Evolutionary conservation across 2,329 filamentous ascomycete genomes (phyloP).

Genomic region (Fusarium solani-melongenae): DNA sequence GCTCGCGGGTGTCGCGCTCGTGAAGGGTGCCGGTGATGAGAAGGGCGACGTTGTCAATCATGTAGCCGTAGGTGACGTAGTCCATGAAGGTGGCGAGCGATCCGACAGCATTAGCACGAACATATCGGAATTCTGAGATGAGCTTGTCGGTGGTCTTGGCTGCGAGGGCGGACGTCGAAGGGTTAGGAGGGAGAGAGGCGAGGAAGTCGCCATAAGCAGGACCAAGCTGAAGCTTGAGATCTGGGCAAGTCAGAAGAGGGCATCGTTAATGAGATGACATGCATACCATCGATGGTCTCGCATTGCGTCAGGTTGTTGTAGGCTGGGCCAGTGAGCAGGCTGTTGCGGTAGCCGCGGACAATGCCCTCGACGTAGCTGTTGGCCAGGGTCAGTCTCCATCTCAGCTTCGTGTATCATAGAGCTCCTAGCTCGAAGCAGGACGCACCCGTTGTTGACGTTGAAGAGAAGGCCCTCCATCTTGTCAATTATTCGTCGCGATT

Average conservation of each 20-base stretch:
- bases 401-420: conserved; percentile 22
- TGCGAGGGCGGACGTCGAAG: conserved; percentile 93
- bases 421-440: conserved; percentile 23
- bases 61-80: conserved; percentile 98
- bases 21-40: conserved; percentile 98
- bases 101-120: conserved; percentile 92
- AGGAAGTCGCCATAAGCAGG: conserved; percentile 98
- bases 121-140: conserved; percentile 95
- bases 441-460: conserved; percentile 92
- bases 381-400: conserved; percentile 45
- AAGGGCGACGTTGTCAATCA: conserved; percentile 99
- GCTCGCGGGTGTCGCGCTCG: conserved; percentile 94
- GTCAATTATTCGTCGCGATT: conserved; percentile 14
- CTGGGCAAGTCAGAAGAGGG: conserved; percentile 58
- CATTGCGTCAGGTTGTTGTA: conserved; percentile 98
- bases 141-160: conserved; percentile 98
- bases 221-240: conserved; percentile 96
- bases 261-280: neutral
- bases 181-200: conserved; percentile 91
- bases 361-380: conserved; percentile 95
- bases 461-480: conserved; percentile 93
- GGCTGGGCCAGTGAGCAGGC: conserved; percentile 87
- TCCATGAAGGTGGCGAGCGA: conserved; percentile 96
- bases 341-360: conserved; percentile 95
- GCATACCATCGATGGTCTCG: conserved; percentile 92